A percentile compares a stretch with the other conserved stretches of the same genome.
phyloP scores from a whole-genome alignment of 2,329 filamentous ascomycete species.

The Neoarthrinium moseri region DNA sequence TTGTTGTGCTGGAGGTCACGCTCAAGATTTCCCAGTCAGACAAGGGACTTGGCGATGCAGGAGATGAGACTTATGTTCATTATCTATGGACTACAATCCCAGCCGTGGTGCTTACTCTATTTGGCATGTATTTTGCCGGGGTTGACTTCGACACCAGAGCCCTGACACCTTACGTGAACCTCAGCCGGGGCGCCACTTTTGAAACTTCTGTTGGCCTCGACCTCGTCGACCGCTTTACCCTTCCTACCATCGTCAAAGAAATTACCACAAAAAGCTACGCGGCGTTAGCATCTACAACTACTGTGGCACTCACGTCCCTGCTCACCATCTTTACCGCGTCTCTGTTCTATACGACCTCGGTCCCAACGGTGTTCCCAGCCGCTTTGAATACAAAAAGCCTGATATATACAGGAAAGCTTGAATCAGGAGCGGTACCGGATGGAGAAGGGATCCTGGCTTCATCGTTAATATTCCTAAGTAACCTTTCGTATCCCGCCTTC shows the following conservation, averaged over 20 bases:
- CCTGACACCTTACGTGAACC: conserved; percentile 6
- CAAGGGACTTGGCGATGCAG: conserved; percentile 29
- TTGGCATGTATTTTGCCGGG: not conserved
- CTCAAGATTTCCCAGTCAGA: conserved; percentile 16
- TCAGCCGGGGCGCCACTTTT: not conserved
- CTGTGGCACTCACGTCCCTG: conserved; percentile 1
- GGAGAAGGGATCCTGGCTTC: conserved; percentile 14
- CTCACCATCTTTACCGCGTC: conserved; percentile 10
- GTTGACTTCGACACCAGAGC: conserved; percentile 3
- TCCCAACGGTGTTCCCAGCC: not conserved
- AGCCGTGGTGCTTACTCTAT: not conserved
- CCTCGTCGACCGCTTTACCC: conserved; percentile 6
- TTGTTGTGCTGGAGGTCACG: conserved; percentile 32
- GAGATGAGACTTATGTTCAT: conserved; percentile 24
- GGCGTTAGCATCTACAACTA: conserved; percentile 3
- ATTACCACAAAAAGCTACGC: not conserved
- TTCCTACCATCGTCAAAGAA: conserved; percentile 1
- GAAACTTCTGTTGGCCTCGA: conserved; percentile 2
- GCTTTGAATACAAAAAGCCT: not conserved
- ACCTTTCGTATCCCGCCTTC: conserved; percentile 33
- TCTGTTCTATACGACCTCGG: conserved; percentile 5
- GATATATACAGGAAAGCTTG: not conserved
- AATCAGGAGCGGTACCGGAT: conserved; percentile 24
- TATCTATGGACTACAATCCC: conserved; percentile 9
- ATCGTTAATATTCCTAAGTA: conserved; percentile 33